Evolutionary conservation across 495 filamentous ascomycete species (phyloP).

Genomic region (Hyaloscypha variabilis): DNA sequence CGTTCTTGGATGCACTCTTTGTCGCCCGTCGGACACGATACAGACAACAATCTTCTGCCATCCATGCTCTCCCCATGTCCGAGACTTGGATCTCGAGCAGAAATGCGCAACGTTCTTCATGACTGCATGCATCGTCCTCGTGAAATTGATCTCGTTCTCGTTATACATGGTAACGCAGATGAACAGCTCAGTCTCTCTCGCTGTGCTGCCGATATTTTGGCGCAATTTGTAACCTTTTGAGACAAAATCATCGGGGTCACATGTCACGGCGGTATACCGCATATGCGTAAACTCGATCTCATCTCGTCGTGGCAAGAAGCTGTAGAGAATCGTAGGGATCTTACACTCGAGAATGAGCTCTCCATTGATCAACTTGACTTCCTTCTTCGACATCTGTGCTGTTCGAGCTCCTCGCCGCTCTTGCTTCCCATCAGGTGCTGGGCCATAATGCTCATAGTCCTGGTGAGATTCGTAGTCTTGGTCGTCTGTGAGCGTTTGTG

Average conservation of each 20-base stretch:
- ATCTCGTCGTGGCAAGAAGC: constrained; percentile 88
- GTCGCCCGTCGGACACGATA: constrained; percentile 90
- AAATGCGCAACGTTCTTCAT: constrained; percentile 98
- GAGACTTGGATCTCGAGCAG: constrained; percentile 86
- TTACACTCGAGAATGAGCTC: constrained; percentile 98
- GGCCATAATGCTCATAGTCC: constrained; percentile 76
- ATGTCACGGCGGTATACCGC: constrained; percentile 99
- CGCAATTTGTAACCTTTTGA: constrained; percentile 87
- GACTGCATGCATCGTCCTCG: constrained; percentile 96
- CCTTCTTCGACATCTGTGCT: constrained; percentile 89
- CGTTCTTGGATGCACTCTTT: constrained; percentile 92
- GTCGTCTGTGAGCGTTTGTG: constrained; percentile 57
- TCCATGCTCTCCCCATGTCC: constrained; percentile 95
- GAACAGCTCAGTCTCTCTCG: constrained; percentile 95
- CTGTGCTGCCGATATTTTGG: constrained; percentile 87
- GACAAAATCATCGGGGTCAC: constrained; percentile 95
- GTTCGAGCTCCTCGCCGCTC: constrained; percentile 80
- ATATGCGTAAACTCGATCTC: constrained; percentile 98
- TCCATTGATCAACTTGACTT: constrained; percentile 94
- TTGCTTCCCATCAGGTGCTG: constrained; percentile 83
- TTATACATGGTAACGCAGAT: constrained; percentile 99
- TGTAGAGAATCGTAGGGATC: constrained; percentile 96
- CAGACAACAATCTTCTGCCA: constrained; percentile 99
- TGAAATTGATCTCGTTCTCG: constrained; percentile 95
- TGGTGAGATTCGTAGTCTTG: constrained; percentile 49